These are phyloP conservation scores for Arctium minus DNA, from an alignment of 129 eudicot species.

Conservation along the genomic window DNA sequence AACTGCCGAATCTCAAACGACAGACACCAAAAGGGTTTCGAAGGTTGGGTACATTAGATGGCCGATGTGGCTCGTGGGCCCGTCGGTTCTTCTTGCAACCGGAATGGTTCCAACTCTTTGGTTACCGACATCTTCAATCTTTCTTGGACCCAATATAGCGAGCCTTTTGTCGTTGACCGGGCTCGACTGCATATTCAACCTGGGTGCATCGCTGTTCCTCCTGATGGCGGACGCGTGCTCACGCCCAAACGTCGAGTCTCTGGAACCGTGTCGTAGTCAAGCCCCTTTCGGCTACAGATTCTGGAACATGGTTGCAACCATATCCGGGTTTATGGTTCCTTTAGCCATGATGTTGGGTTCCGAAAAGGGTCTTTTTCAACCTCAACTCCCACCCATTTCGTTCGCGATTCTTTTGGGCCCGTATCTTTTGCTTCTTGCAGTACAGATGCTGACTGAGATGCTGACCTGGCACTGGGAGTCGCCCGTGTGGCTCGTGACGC, in stretches of 20 bases:
- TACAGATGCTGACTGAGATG: constrained; percentile 86
- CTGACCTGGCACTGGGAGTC: constrained; percentile 98
- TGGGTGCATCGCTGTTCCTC: constrained; percentile 81
- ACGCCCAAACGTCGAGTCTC: constrained; percentile 41
- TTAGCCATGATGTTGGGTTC: constrained; percentile 49
- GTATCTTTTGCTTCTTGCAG: constrained; percentile 76
- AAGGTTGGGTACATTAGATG: constrained; percentile 49
- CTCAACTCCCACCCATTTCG: constrained; percentile 64
- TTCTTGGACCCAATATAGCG: constrained; percentile 82
- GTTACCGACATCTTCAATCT: constrained; percentile 85
- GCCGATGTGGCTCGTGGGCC: constrained; percentile 94
- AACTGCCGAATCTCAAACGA: constrained; percentile 21
- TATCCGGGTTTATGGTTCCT: constrained; percentile 62
- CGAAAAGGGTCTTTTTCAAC: constrained; percentile 60
- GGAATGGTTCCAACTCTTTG: constrained; percentile 93
- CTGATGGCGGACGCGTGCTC: constrained; percentile 86
- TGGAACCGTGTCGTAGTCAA: constrained; percentile 36
- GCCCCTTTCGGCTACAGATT: constrained; percentile 61
- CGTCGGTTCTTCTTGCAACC: constrained; percentile 63
- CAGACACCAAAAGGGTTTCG: constrained; percentile 27
- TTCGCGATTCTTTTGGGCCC: constrained; percentile 79
- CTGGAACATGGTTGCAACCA: constrained; percentile 77
- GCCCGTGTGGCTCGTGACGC: constrained; percentile 92
- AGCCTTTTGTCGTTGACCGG: constrained; percentile 86
- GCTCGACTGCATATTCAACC: constrained; percentile 86